Evolutionary conservation across 805 yeast species (phyloP), one percentile per base, ranked within the genome.

Genomic region (Hermanozyma aechmeae): DNA sequence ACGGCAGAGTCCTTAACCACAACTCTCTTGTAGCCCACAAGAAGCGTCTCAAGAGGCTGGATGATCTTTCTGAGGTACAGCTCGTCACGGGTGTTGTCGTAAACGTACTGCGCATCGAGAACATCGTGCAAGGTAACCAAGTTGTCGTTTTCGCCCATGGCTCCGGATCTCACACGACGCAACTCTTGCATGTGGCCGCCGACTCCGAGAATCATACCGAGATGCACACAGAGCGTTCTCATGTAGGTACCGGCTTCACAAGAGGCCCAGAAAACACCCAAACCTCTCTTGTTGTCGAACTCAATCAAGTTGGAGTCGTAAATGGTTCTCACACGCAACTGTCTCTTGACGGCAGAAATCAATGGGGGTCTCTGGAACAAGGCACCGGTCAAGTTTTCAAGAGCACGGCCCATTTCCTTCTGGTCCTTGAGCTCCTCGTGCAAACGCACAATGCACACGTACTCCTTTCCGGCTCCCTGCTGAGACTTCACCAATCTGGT

Each of bases 141-240:
- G 60, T 80, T 79, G 53, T 92, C 96, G 48, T 68, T 71, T 65
- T 92, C 98, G 50, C 78, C 70, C 53, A 92, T 56, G 34, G 97
- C 96, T 57, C 98, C 98, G 27, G 95, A 83, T 67, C 98, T 79
- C 40, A 92, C 98, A 72, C 98, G 87, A 68, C 98, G 85, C 50
- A 92, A 79, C 67, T 92, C 98, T 73, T 92, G 98, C 98, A 92
- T 92, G 68, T 92, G 98, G 46, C 97, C 98, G 59, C 98, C 98
- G 45, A 86, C 96, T 50, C 97, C 96, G 43, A 92, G 71, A 36
- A 92, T 71, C 95, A 92, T 87, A 67, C 98, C 98, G 51, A 92
- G 68, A 63, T 92, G 98, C 33, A 92, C 98, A 79, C 98, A 92
- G 48, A 92, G 68, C 28, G 98, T 92, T 74, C 98, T 82, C 96